These are phyloP conservation scores for Taphrina deformans DNA, from an alignment of 1,139 yeast genomes.

Conservation along the genomic window DNA sequence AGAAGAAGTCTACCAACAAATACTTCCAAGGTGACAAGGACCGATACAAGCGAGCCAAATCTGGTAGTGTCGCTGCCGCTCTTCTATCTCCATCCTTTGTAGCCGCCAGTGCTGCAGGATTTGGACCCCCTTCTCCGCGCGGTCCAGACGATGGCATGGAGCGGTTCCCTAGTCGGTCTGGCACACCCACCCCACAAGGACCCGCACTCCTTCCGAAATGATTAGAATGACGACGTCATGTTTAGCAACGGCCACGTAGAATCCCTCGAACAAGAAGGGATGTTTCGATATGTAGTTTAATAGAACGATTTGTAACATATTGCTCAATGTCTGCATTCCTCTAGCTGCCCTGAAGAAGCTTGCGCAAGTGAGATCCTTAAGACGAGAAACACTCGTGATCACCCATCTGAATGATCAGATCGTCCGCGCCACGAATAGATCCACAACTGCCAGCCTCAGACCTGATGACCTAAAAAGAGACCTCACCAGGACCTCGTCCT, in stretches of 20 bases:
- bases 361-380: no score
- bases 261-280: no score
- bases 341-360: no score
- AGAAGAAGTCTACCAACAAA: slow-evolving; percentile 21
- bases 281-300: no score
- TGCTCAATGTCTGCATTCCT: no score
- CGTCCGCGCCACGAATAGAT: background rate
- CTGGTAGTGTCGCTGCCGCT: slow-evolving; percentile 32
- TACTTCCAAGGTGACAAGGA: slow-evolving; percentile 32
- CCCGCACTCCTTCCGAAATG: background rate
- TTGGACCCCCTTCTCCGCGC: slow-evolving; percentile 28
- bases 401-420: background rate
- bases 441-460: background rate
- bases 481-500: no score
- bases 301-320: no score
- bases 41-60: slow-evolving; percentile 28
- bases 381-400: no score
- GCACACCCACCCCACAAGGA: background rate
- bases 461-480: background rate
- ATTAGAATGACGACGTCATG: background rate
- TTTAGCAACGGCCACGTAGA: background rate
- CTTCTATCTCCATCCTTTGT: slow-evolving; percentile 29
- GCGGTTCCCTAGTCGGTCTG: background rate
- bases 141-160: background rate
- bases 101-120: slow-evolving; percentile 30